phyloP scores from a whole-genome alignment of 148 eudicot species.

The Chenopodium formosanum region DNA sequence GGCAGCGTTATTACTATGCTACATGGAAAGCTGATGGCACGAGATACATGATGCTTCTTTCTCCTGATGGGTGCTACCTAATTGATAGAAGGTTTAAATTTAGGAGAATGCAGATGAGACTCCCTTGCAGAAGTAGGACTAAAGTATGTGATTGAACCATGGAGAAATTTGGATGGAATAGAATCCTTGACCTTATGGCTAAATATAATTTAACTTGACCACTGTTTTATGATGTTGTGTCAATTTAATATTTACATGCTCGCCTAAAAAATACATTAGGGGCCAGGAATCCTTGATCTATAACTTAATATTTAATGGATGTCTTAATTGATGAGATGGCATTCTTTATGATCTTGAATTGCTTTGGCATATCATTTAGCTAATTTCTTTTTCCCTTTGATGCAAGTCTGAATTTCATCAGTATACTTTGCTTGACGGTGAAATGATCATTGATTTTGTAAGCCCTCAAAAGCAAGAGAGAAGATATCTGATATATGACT shows the following conservation, averaged over 20 bases:
- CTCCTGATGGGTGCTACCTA: slow-evolving; percentile 72
- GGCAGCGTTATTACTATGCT: slow-evolving; percentile 78
- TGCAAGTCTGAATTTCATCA: slow-evolving; percentile 61
- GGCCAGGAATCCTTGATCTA: neutral
- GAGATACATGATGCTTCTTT: slow-evolving; percentile 82
- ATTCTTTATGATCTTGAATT: neutral
- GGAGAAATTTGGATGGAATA: neutral
- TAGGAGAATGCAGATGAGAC: slow-evolving; percentile 86
- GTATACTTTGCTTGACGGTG: slow-evolving; percentile 88
- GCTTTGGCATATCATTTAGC: neutral
- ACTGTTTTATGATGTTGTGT: neutral
- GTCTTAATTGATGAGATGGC: neutral
- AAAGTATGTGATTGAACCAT: slow-evolving; percentile 40
- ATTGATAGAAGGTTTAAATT: slow-evolving; percentile 71
- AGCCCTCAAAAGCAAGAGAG: slow-evolving; percentile 75
- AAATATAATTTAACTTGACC: neutral
- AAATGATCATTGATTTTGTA: slow-evolving; percentile 76
- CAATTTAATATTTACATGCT: neutral
- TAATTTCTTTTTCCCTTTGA: slow-evolving; percentile 21
- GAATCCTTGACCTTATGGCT: neutral
- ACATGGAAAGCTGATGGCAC: slow-evolving; percentile 99
- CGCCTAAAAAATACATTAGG: neutral
- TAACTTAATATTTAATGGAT: neutral
- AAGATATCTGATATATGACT: slow-evolving; percentile 87
- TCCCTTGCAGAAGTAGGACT: slow-evolving; percentile 59